Evolutionary conservation across 306 rosid genomes (phyloP).

Genomic region (Quercus wislizeni): DNA sequence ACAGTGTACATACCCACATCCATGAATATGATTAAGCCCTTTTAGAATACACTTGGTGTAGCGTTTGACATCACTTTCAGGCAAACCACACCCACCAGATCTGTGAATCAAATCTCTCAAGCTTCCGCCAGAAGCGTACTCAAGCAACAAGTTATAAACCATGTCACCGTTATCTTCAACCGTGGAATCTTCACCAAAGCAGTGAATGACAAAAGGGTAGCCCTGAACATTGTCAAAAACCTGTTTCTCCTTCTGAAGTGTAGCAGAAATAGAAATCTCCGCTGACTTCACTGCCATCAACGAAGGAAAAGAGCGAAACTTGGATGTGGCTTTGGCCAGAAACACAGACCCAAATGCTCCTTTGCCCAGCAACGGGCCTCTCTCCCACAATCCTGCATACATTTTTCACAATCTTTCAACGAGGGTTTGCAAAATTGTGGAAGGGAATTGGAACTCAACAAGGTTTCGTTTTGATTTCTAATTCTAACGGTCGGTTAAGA

Average conservation of each 20-base stretch:
- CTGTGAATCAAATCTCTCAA: neutral
- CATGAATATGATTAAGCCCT: slow-evolving; percentile 24
- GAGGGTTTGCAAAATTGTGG: too few species aligned
- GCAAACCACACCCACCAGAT: slow-evolving; percentile 4
- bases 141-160: slow-evolving; percentile 22
- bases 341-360: slow-evolving; percentile 30
- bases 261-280: slow-evolving; percentile 5
- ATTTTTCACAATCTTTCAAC: too few species aligned
- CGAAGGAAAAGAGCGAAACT: slow-evolving; percentile 3
- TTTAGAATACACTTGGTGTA: slow-evolving; percentile 13
- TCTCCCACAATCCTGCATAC: neutral
- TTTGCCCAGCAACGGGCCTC: slow-evolving; percentile 14
- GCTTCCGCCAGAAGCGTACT: slow-evolving; percentile 24
- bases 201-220: slow-evolving; percentile 6
- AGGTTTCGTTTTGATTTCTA: too few species aligned
- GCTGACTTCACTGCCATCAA: slow-evolving; percentile 25
- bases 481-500: too few species aligned
- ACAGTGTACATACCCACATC: slow-evolving; percentile 9
- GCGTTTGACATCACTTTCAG: slow-evolving; percentile 9
- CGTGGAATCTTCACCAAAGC: slow-evolving; percentile 19
- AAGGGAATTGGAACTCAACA: too few species aligned
- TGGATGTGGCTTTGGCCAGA: slow-evolving; percentile 6
- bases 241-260: slow-evolving; percentile 19
- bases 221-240: slow-evolving; percentile 5
- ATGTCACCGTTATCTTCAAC: neutral